phyloP scores from a whole-genome alignment of 2,329 filamentous ascomycete species.

The Rhytidhysteron rufulum region DNA sequence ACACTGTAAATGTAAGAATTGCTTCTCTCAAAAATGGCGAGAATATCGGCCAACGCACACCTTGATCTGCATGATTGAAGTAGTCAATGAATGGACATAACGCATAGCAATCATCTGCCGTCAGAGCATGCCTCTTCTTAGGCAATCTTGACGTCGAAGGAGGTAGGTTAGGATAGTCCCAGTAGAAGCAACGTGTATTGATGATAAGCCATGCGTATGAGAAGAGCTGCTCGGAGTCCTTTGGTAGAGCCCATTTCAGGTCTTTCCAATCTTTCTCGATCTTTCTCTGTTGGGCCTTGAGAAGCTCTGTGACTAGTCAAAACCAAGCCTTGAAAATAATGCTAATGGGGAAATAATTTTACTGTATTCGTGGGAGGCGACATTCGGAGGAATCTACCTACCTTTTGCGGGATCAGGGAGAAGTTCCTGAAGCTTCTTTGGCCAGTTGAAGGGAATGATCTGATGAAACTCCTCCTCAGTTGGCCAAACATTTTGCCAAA shows the following conservation, averaged over 20 bases:
- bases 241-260: slow-evolving; percentile 42
- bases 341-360: neutral
- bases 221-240: slow-evolving; percentile 41
- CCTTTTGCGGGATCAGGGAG: slow-evolving; percentile 36
- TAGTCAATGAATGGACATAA: slow-evolving; percentile 71
- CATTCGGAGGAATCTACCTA: slow-evolving; percentile 7
- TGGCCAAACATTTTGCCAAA: slow-evolving; percentile 68
- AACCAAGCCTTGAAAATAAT: neutral
- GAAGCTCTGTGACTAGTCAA: slow-evolving; percentile 37
- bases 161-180: slow-evolving; percentile 41
- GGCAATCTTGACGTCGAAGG: slow-evolving; percentile 37
- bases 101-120: slow-evolving; percentile 58
- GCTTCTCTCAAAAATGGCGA: slow-evolving; percentile 2
- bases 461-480: slow-evolving; percentile 55
- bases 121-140: slow-evolving; percentile 38
- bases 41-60: slow-evolving; percentile 16
- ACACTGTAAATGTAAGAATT: slow-evolving; percentile 36
- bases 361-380: slow-evolving; percentile 7
- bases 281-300: slow-evolving; percentile 54
- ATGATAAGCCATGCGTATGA: slow-evolving; percentile 59
- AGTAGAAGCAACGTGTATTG: slow-evolving; percentile 60
- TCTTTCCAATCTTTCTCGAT: slow-evolving; percentile 49
- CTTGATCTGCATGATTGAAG: slow-evolving; percentile 56
- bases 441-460: slow-evolving; percentile 57
- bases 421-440: slow-evolving; percentile 35